Base-by-base conservation (phyloP, 805 yeast genomes). In the Wickerhamomyces pijperi region DNA sequence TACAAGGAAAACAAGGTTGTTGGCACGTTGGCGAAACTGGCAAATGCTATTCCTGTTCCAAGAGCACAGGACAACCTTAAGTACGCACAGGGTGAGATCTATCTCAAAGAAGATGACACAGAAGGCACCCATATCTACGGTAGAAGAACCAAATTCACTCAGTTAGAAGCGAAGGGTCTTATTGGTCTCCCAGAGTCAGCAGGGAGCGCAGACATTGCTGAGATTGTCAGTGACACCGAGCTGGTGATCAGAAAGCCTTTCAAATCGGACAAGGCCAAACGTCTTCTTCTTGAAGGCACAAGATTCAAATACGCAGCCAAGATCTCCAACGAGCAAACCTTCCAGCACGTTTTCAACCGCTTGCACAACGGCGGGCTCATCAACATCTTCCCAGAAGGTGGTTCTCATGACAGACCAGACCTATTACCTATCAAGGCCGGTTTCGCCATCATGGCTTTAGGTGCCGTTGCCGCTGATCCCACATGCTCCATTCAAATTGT, bases 341-440 rank as follows among this genome's bases (percentile, higher is more conserved):
- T 84, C 60, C 74, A 82, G 42, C 70, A 71, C 48, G 97, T 92
- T 4, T 90, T 88, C 54, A 72, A 78, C 37, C 94, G 85, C 54
- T 68, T 90, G 44, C 75, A 85, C 33, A 65, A 75, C 19, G 84
- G 84, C 32, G 79, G 84, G 36, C 83, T 94, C 48, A 67, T 90
- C 8, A 96, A 95, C 3, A 83, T 90, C 36, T 90, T 86, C 62
- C 96, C 97, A 3, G 98, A 92, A 65, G 98, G 98, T 42, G 98
- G 98, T 1, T 86, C 96, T 12, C 98, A 90, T 54, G 98, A 90
- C 58, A 70, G 98, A 48, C 78, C 97, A 0, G 94, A 86, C 46
- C 61, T 90, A 48, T 68, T 90, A 37, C 98, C 98, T 0, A 65
- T 90, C 48, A 90, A 92, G 56, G 96, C 97, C 1, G 98, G 98